Percentiles rank a stretch among this genome's conserved stretches.
These are phyloP conservation scores for Ceratobasidium sp. DNA, from an alignment of 1,284 basidiomycete genomes.

Conservation along the genomic window DNA sequence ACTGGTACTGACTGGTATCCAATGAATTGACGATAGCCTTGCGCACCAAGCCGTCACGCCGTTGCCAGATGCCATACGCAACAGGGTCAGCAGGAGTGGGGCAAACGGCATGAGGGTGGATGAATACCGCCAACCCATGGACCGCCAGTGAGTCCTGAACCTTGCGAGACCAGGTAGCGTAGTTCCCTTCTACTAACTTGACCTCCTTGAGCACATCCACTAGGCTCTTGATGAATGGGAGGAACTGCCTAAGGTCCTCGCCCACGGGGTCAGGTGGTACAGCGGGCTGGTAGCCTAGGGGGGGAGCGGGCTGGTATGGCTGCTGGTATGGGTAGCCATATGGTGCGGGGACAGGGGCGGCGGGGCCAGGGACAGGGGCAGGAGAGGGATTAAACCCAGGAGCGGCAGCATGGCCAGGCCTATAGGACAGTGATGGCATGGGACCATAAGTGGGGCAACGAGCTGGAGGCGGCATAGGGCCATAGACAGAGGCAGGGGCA, in stretches of 20 bases:
- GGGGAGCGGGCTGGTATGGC: too few relatives aligned
- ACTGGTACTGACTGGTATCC: not conserved
- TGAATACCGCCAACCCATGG: not conserved
- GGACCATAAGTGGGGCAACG: too few relatives aligned
- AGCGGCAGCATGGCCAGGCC: too few relatives aligned
- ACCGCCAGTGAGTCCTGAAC: not conserved
- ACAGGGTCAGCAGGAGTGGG: not conserved
- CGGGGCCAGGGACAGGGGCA: too few relatives aligned
- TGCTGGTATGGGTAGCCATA: too few relatives aligned
- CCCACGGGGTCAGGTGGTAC: not conserved
- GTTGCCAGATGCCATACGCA: not conserved
- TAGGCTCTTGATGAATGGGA: not conserved
- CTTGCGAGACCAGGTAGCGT: not conserved
- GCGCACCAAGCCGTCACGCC: not conserved
- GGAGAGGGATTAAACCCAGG: too few relatives aligned
- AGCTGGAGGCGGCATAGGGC: too few relatives aligned
- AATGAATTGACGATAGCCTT: not conserved
- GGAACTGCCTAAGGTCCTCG: not conserved
- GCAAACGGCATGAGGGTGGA: not conserved
- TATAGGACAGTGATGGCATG: too few relatives aligned
- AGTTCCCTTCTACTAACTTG: constrained; percentile 1
- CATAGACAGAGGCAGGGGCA: too few relatives aligned
- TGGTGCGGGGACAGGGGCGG: too few relatives aligned
- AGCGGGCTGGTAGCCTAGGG: not conserved
- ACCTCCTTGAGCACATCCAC: not conserved